phyloP scores from a whole-genome alignment of 352 stramenopile species.

The Globisporangium mamillatum region DNA sequence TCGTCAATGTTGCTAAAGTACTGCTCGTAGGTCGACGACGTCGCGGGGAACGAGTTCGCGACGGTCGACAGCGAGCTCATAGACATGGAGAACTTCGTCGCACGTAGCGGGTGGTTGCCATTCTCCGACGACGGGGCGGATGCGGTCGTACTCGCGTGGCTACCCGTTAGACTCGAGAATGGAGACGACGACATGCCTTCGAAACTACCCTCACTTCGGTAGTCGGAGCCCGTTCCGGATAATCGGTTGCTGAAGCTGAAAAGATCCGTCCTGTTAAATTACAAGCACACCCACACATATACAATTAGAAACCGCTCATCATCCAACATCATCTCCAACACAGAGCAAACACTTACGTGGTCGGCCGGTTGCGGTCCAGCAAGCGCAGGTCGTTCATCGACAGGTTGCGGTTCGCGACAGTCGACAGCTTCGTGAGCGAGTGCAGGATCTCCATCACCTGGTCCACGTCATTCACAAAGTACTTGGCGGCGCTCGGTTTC shows the following conservation, averaged over 20 bases:
- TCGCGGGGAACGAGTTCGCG: conserved; percentile 51
- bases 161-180: conserved; percentile 24
- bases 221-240: conserved; percentile 28
- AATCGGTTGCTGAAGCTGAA: conserved; percentile 23
- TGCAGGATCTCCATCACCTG: conserved; percentile 94
- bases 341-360: conserved; percentile 33
- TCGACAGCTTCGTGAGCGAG: conserved; percentile 83
- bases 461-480: conserved; percentile 97
- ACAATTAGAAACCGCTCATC: background rate
- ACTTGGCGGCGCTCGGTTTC: conserved; percentile 96
- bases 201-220: conserved; percentile 49
- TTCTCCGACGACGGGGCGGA: conserved; percentile 26
- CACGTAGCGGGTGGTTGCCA: conserved; percentile 31
- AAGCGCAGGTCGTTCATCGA: conserved; percentile 83
- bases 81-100: conserved; percentile 71
- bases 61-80: conserved; percentile 80
- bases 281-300: background rate
- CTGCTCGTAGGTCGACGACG: conserved; percentile 82
- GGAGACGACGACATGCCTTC: conserved; percentile 40
- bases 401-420: conserved; percentile 77
- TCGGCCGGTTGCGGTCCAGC: conserved; percentile 52
- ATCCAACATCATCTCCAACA: background rate
- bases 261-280: conserved; percentile 27
- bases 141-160: conserved; percentile 7
- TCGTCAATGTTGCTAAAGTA: conserved; percentile 88